phyloP scores from a whole-genome alignment of 2,329 filamentous ascomycete genomes.

The Alternaria longipes region DNA sequence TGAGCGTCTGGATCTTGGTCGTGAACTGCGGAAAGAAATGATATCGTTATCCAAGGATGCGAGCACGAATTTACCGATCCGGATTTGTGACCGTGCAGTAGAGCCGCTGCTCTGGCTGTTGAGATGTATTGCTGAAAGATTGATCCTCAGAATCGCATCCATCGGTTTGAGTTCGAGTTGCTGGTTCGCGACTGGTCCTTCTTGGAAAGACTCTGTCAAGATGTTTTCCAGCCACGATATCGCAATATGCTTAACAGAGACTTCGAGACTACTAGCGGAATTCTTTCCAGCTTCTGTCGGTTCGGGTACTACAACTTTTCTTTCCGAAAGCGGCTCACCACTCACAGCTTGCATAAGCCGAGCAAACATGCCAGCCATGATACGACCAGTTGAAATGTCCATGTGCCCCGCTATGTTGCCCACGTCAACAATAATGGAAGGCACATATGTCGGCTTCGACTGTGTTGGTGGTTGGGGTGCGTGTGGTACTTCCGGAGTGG shows the following conservation, averaged over 20 bases:
- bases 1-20: conserved; percentile 38
- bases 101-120: conserved; percentile 28
- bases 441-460: conserved; percentile 19
- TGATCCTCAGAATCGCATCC: conserved; percentile 42
- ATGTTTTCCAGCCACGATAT: conserved; percentile 46
- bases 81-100: conserved; percentile 35
- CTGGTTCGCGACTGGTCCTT: conserved; percentile 4
- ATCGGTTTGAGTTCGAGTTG: conserved; percentile 36
- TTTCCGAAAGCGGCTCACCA: conserved; percentile 10
- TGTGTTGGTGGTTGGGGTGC: conserved; percentile 10
- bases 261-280: conserved; percentile 23
- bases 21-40: conserved; percentile 58
- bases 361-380: conserved; percentile 45
- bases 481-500: conserved; percentile 15
- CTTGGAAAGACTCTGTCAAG: conserved; percentile 33
- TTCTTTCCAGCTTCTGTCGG: conserved; percentile 1
- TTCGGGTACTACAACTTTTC: not conserved
- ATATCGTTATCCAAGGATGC: conserved; percentile 61
- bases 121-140: conserved; percentile 35
- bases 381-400: conserved; percentile 47
- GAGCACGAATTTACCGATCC: conserved; percentile 56
- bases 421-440: conserved; percentile 43
- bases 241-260: conserved; percentile 40
- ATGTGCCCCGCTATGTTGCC: conserved; percentile 46
- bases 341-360: conserved; percentile 34